Evolutionary conservation across 192 early-diverging fungal species (phyloP).

Genomic region (Linnemannia elongata): DNA sequence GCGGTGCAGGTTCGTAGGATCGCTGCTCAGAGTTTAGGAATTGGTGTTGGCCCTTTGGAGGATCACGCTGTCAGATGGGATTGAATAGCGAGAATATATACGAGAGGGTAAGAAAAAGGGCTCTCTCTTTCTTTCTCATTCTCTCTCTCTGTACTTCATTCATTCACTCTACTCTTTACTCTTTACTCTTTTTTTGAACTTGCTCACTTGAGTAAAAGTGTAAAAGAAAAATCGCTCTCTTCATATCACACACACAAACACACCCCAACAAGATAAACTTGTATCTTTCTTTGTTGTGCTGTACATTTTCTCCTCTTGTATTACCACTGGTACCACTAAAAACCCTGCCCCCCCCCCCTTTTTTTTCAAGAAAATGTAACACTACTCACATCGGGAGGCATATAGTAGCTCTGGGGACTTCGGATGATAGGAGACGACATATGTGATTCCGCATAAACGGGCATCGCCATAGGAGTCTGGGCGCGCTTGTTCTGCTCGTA

Average conservation of each 20-base stretch:
- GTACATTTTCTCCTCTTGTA: no score
- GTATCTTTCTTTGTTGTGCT: no score
- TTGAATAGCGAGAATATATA: not conserved
- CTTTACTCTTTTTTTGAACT: not conserved
- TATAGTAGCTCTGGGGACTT: conserved; percentile 1
- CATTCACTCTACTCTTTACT: not conserved
- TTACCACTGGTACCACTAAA: no score
- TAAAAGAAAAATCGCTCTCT: not conserved
- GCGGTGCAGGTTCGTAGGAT: conserved; percentile 10
- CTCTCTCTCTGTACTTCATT: not conserved
- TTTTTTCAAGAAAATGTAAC: not conserved
- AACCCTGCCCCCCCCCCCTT: not conserved
- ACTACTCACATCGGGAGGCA: conserved; percentile 2
- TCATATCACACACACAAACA: not conserved
- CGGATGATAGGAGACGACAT: not conserved
- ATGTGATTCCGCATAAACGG: conserved; percentile 7
- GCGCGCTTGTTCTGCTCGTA: not conserved
- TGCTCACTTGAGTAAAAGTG: not conserved
- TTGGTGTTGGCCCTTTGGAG: conserved; percentile 9
- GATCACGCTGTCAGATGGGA: conserved; percentile 11
- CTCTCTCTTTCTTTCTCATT: not conserved
- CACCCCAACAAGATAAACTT: no score
- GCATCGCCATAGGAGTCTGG: conserved; percentile 21
- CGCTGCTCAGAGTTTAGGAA: not conserved
- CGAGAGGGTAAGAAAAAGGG: not conserved